Evolutionary conservation across 2,329 filamentous ascomycete species (phyloP).

Genomic region (Emericellopsis cladophorae): DNA sequence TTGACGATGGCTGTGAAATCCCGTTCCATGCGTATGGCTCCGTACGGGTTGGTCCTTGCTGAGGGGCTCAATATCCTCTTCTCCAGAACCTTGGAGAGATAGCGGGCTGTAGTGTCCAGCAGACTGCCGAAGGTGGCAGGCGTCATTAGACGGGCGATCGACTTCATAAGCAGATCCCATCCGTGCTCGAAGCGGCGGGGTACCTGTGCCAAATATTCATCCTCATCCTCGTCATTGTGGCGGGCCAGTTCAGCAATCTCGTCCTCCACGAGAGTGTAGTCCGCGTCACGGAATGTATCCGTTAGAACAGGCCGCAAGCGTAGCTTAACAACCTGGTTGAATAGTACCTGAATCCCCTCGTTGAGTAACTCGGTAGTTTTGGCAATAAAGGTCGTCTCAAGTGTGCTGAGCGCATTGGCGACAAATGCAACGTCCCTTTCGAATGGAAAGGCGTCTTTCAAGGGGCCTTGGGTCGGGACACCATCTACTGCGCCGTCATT

Average conservation of each 20-base stretch:
- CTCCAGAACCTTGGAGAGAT: constrained; percentile 70
- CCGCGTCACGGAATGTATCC: constrained; percentile 83
- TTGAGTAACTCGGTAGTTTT: constrained; percentile 74
- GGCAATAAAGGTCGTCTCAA: constrained; percentile 59
- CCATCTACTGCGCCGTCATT: not conserved
- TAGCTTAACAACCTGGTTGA: constrained; percentile 75
- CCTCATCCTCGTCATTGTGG: constrained; percentile 40
- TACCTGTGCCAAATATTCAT: constrained; percentile 52
- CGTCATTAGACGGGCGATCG: constrained; percentile 76
- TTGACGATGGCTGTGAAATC: constrained; percentile 68
- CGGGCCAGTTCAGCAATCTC: constrained; percentile 44
- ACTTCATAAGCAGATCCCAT: constrained; percentile 78
- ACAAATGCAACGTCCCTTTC: constrained; percentile 63
- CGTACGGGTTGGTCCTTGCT: constrained; percentile 67
- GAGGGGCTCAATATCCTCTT: constrained; percentile 76
- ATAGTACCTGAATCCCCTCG: constrained; percentile 76
- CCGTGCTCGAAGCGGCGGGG: constrained; percentile 68
- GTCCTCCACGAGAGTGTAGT: constrained; percentile 62
- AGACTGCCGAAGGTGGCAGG: constrained; percentile 63
- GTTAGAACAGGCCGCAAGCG: constrained; percentile 73
- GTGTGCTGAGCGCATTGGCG: constrained; percentile 49
- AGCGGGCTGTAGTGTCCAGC: constrained; percentile 58
- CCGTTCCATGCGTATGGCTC: constrained; percentile 71
- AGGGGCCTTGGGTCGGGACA: constrained; percentile 17
- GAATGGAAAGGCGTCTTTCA: constrained; percentile 66